Evolutionary conservation across 2,329 filamentous ascomycete genomes (phyloP).

Genomic region (Xylariaceae sp.): DNA sequence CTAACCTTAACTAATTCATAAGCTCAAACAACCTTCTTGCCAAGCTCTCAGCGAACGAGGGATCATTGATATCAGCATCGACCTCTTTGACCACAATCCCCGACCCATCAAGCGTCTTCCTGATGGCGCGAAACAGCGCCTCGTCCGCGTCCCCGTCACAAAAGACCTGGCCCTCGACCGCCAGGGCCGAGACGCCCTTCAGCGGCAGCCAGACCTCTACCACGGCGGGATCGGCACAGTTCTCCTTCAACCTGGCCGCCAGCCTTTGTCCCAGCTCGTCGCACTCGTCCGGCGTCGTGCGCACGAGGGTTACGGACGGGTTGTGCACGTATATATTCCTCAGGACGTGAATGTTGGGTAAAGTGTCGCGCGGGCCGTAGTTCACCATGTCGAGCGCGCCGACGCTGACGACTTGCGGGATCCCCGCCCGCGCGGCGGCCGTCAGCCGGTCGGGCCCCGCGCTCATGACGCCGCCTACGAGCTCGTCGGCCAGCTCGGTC

Average conservation of each 20-base stretch:
- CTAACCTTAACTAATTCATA: too few relatives aligned
- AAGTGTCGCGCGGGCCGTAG: conserved; percentile 23
- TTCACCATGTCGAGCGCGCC: conserved; percentile 48
- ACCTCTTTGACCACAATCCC: conserved; percentile 46
- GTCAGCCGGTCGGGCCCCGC: conserved; percentile 53
- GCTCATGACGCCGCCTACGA: conserved; percentile 58
- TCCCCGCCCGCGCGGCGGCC: conserved; percentile 49
- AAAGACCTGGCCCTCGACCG: conserved; percentile 49
- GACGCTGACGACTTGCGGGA: conserved; percentile 48
- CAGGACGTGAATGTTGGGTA: conserved; percentile 45
- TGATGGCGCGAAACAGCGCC: conserved; percentile 49
- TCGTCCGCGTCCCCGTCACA: conserved; percentile 39
- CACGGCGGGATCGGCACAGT: conserved; percentile 34
- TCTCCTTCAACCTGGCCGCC: conserved; percentile 42
- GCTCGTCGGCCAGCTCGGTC: conserved; percentile 59
- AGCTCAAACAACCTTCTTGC: conserved; percentile 21
- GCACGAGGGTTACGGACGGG: conserved; percentile 59
- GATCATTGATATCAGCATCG: conserved; percentile 48
- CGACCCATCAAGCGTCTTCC: conserved; percentile 41
- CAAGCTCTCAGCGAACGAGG: conserved; percentile 19
- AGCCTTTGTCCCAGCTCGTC: conserved; percentile 50
- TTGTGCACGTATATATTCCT: conserved; percentile 61
- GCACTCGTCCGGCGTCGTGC: conserved; percentile 56
- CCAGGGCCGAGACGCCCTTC: conserved; percentile 57
- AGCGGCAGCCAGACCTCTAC: conserved; percentile 55